Evolutionary conservation across 148 eudicot species (phyloP).

Genomic region (Salicornia ramosissima): DNA sequence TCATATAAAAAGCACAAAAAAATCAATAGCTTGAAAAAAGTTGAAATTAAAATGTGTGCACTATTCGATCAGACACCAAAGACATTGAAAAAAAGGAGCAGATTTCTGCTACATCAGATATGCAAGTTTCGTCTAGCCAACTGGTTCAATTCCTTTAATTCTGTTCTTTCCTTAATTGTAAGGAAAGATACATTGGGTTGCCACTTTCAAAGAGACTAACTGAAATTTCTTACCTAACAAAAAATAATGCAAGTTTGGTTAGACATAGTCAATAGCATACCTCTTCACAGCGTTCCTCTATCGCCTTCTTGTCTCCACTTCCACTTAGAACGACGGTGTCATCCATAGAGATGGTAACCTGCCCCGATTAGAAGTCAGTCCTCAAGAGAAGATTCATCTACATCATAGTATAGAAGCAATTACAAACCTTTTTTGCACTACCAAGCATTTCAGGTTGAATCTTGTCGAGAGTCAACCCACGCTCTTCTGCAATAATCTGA

Average conservation of each 20-base stretch:
- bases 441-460: slow-evolving; percentile 79
- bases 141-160: no score
- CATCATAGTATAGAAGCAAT: background rate
- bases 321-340: slow-evolving; percentile 85
- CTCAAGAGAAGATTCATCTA: background rate
- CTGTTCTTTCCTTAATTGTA: no score
- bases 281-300: slow-evolving; percentile 96
- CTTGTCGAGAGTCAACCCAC: slow-evolving; percentile 61
- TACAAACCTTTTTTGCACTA: slow-evolving; percentile 69
- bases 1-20: background rate
- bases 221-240: no score
- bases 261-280: slow-evolving; percentile 27
- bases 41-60: no score
- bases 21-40: background rate
- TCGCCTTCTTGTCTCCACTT: slow-evolving; percentile 75
- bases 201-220: no score
- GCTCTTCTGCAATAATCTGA: slow-evolving; percentile 83
- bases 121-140: background rate
- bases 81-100: background rate
- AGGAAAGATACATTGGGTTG: no score
- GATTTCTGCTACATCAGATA: background rate
- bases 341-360: slow-evolving; percentile 84
- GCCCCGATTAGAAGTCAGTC: slow-evolving; percentile 25
- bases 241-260: background rate
- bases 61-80: background rate